These are phyloP conservation scores for Pseudoturritis turrita DNA, from an alignment of 345 rosid species.

Conservation along the genomic window DNA sequence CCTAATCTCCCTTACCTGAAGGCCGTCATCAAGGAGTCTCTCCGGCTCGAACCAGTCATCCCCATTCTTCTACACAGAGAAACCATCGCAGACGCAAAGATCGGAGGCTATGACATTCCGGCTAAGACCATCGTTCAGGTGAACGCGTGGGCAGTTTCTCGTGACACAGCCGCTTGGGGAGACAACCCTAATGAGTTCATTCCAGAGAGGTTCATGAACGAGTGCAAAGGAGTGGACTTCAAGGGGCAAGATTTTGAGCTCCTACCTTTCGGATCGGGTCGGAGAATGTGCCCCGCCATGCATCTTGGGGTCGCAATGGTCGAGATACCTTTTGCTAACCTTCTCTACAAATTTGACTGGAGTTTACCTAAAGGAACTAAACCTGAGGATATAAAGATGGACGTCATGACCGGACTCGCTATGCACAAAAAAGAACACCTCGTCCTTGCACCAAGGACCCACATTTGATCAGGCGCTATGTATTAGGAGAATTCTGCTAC, in stretches of 20 bases:
- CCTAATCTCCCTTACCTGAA: conserved; percentile 28
- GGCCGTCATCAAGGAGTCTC: conserved; percentile 28
- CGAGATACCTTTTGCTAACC: conserved; percentile 31
- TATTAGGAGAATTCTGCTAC: neutral
- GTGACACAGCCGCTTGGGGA: conserved; percentile 27
- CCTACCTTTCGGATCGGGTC: conserved; percentile 25
- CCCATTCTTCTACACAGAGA: conserved; percentile 31
- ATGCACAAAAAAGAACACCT: conserved; percentile 35
- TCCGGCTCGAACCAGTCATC: conserved; percentile 29
- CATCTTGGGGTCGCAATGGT: conserved; percentile 30
- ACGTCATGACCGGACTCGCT: conserved; percentile 33
- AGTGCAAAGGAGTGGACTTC: conserved; percentile 28
- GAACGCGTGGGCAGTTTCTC: conserved; percentile 34
- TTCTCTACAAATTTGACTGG: conserved; percentile 29
- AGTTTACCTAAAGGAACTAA: conserved; percentile 19
- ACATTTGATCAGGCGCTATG: neutral
- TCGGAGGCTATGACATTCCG: conserved; percentile 29
- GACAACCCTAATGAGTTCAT: conserved; percentile 28
- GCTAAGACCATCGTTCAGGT: conserved; percentile 30
- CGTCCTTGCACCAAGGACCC: conserved; percentile 12
- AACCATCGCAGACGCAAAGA: conserved; percentile 27
- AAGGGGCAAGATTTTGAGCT: conserved; percentile 32
- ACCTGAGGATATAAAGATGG: conserved; percentile 32
- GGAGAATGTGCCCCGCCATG: conserved; percentile 33
- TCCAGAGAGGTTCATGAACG: conserved; percentile 30